Conservation (phyloP, 2,329 filamentous ascomycete genomes). For the Cadophora gregata region DNA sequence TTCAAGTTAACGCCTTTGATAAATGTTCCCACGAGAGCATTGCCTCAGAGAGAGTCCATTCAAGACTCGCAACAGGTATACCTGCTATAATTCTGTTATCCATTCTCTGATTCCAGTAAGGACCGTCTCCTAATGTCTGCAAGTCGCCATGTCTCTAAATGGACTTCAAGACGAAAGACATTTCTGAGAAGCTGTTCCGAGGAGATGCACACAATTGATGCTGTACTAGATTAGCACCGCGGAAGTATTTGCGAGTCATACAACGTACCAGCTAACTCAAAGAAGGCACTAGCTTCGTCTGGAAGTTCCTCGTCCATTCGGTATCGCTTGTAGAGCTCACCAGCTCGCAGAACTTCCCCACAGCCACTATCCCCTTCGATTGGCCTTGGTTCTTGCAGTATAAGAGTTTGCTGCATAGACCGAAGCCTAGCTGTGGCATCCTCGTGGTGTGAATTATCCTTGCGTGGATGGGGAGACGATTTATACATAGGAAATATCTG, state of each 20-base stretch:
- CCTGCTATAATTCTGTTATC: neutral
- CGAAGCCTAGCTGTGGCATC: slow-evolving; percentile 34
- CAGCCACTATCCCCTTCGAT: slow-evolving; percentile 27
- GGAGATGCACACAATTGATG: slow-evolving; percentile 37
- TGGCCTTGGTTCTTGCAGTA: slow-evolving; percentile 39
- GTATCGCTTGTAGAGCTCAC: slow-evolving; percentile 47
- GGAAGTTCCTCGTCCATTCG: slow-evolving; percentile 51
- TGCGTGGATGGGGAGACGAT: slow-evolving; percentile 19
- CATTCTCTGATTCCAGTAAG: neutral
- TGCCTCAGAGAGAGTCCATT: too few relatives aligned
- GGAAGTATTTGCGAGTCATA: neutral
- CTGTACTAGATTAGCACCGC: slow-evolving; percentile 30
- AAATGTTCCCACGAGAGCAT: too few relatives aligned
- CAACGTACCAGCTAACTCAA: slow-evolving; percentile 49
- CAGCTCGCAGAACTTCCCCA: slow-evolving; percentile 40
- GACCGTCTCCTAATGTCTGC: slow-evolving; percentile 34
- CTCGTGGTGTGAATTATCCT: slow-evolving; percentile 38
- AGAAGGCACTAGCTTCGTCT: slow-evolving; percentile 50
- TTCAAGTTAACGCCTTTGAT: too few relatives aligned
- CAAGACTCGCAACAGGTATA: too few relatives aligned
- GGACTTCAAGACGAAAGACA: slow-evolving; percentile 41
- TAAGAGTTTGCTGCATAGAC: slow-evolving; percentile 37
- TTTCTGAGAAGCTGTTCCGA: slow-evolving; percentile 37
- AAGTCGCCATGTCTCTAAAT: slow-evolving; percentile 40
- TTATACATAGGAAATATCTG: slow-evolving; percentile 46